A percentile compares a stretch with the other conserved stretches of the same genome.
These are phyloP conservation scores for Prinsepia uniflora DNA, from an alignment of 306 rosid species.

Conservation along the genomic window DNA sequence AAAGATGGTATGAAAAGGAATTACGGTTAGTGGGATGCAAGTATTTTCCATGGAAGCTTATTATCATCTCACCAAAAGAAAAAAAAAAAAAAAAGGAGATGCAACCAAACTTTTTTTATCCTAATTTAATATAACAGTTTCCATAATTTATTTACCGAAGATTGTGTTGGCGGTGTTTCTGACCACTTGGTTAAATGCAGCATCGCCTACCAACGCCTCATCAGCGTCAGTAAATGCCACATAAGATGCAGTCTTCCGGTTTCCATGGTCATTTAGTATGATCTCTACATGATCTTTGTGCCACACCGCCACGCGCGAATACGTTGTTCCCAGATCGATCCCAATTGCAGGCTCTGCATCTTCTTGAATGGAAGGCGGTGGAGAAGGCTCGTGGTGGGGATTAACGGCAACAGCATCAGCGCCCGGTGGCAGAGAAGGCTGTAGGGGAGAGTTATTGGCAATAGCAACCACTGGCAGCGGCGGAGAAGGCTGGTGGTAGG, in stretches of 20 bases:
- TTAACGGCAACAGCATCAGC: too few relatives aligned
- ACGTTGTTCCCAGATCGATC: constrained; percentile 1
- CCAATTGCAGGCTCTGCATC: not conserved
- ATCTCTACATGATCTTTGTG: not conserved
- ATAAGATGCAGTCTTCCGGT: not conserved
- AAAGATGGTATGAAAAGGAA: too few relatives aligned
- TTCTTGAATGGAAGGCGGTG: not conserved
- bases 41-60: too few relatives aligned
- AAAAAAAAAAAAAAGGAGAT: too few relatives aligned
- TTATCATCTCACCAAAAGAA: too few relatives aligned
- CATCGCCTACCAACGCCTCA: not conserved
- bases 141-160: not conserved
- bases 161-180: not conserved
- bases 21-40: too few relatives aligned
- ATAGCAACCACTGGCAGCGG: not conserved
- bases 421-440: too few relatives aligned
- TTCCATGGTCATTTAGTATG: not conserved
- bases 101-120: too few relatives aligned
- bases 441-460: too few relatives aligned
- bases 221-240: not conserved
- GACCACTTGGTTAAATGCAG: not conserved
- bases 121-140: too few relatives aligned
- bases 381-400: too few relatives aligned
- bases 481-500: too few relatives aligned
- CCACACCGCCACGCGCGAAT: not conserved